phyloP scores from a whole-genome alignment of 2,329 filamentous ascomycete species.

The Lizonia empirigonia region DNA sequence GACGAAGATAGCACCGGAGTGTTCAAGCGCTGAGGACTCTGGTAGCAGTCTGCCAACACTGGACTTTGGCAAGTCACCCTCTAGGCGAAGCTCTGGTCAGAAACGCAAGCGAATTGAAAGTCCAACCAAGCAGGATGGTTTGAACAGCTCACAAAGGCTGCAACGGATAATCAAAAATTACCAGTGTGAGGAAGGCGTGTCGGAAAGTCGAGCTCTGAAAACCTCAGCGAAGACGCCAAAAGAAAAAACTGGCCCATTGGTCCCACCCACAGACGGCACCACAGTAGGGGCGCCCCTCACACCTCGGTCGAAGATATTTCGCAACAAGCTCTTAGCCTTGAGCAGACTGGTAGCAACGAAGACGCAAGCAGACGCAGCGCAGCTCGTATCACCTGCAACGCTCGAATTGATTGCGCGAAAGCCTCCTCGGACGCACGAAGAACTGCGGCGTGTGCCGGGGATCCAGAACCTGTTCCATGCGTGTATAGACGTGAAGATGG shows the following conservation, averaged over 20 bases:
- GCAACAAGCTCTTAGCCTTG: conserved; percentile 40
- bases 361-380: conserved; percentile 6
- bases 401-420: conserved; percentile 28
- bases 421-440: conserved; percentile 28
- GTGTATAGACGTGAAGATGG: conserved; percentile 25
- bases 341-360: conserved; percentile 33
- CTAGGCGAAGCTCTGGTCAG: conserved; percentile 15
- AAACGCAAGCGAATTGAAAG: conserved; percentile 38
- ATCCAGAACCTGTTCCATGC: conserved; percentile 29
- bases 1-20: conserved; percentile 14
- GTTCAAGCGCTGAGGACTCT: conserved; percentile 1
- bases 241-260: neutral
- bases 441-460: conserved; percentile 34
- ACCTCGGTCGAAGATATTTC: conserved; percentile 18
- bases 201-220: neutral
- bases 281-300: neutral
- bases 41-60: conserved; percentile 25
- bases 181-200: neutral
- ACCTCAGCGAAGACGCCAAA: neutral
- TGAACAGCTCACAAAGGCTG: neutral
- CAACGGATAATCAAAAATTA: neutral
- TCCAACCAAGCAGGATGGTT: conserved; percentile 6
- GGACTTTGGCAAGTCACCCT: conserved; percentile 22
- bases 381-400: conserved; percentile 28
- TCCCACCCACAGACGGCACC: neutral